Evolutionary conservation across 306 rosid species (phyloP), one percentile per base, ranked within the genome.

Genomic region (Prinsepia uniflora): DNA sequence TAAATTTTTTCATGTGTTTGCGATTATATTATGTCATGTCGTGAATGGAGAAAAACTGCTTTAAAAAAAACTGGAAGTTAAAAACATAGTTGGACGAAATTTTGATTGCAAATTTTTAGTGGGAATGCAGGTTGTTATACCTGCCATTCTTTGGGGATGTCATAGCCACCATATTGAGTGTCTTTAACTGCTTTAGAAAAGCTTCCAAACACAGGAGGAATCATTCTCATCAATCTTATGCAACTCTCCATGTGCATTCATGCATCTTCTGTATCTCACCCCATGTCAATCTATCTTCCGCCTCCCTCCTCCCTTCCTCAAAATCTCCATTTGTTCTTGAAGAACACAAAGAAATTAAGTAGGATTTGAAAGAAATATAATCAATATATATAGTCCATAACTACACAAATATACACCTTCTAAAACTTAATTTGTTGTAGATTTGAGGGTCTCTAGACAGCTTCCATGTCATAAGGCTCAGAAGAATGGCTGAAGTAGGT

Each of bases 111-210:
- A 11, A 5, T n/a, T 22, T 22, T 22, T 15, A 20, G 9, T 15
- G 69, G 13, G 19, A 40, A 43, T 18, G 20, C 2, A 64, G 10
- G 49, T n/a, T 18, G 58, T 5, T 67, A 5, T 71, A 80, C 90
- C 87, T 76, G 84, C 90, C 85, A 86, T 67, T 87, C 90, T 72
- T 81, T 81, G 45, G 85, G 90, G 53, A 83, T 85, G 68, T 76
- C 85, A 67, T 80, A 86, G 30, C 87, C 87, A 73, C 70, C 57
- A 6, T 50, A 83, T 65, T 71, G 66, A 40, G 63, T 80, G 78
- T 80, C 84, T 70, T 78, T 73, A 62, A 80, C 72, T 70, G 82
- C 72, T 80, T 73, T 83, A 43, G 85, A 80, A 42, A 83, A 86
- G 40, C 67, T 59, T 8, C 87, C 87, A 73, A 86, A 80, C 53